A percentile compares a stretch with the other conserved stretches of the same genome.
Conservation (phyloP, 1,139 yeast species). For the Scheffersomyces insectosa region DNA sequence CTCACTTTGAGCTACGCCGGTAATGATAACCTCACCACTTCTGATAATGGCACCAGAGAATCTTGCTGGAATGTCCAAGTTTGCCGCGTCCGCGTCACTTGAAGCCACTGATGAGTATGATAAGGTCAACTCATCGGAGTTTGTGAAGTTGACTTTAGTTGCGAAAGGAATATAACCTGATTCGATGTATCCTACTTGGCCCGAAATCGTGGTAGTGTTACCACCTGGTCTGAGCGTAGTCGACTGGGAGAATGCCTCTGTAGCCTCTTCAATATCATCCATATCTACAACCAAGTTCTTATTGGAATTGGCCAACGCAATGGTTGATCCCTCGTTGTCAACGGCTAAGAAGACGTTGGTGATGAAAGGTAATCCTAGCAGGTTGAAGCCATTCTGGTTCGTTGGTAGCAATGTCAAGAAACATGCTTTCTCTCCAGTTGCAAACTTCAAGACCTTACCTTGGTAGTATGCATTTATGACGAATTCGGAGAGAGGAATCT, state of each 20-base stretch:
- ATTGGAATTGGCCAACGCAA: conserved; percentile 58
- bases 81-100: conserved; percentile 11
- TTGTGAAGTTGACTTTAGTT: conserved; percentile 28
- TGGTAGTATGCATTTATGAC: conserved; percentile 40
- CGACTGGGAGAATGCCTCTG: conserved; percentile 5
- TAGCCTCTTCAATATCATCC: background rate
- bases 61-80: conserved; percentile 34
- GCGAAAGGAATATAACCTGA: conserved; percentile 56
- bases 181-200: conserved; percentile 28
- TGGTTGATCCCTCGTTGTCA: conserved; percentile 57
- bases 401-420: conserved; percentile 56
- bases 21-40: conserved; percentile 33
- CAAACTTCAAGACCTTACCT: conserved; percentile 42
- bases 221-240: conserved; percentile 1
- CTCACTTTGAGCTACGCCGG: conserved; percentile 6
- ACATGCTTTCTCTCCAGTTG: conserved; percentile 63
- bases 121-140: conserved; percentile 23
- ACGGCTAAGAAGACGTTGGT: conserved; percentile 61
- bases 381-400: conserved; percentile 48
- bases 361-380: conserved; percentile 65
- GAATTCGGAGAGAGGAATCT: conserved; percentile 55
- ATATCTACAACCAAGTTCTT: conserved; percentile 10
- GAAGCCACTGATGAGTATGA: conserved; percentile 19
- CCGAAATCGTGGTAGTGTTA: conserved; percentile 4
- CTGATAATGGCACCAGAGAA: conserved; percentile 33